Base-by-base conservation (phyloP, 1,284 basidiomycete species). In the Cystobasidium sp. region DNA sequence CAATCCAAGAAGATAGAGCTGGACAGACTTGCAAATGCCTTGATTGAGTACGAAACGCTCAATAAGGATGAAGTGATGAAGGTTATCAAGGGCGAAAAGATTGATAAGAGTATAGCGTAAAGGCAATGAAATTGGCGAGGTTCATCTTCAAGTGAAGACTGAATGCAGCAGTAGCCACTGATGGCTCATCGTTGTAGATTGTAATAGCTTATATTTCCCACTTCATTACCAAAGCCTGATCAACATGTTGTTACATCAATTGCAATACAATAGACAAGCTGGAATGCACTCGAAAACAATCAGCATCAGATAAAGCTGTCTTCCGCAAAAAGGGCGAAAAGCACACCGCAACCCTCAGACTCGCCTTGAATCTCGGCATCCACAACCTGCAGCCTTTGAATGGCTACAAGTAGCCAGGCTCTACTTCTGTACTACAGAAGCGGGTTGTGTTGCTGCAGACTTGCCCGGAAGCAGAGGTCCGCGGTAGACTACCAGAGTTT, bases 21-120 rank as follows among this genome's bases (percentile, higher is more conserved):
- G 63, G 91, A 96, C 41, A 77, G 94, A 91, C 87, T 97, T 62
- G 94, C 94, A 3, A 86, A 87, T 70, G 94, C 95, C 5, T 85
- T 97, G 74, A 88, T 97, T 20, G 93, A 96, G 81, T 90, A 96
- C 83, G 94, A 97, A 85, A 97, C 94, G n/a, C 84, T 97, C 76
- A 89, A 89, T 77, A 86, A 88, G 52, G 89, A 91, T 22, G 93
- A 97, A 83, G 94, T 97, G 22, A 85, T 86, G 80, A 89, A 88
- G 83, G 78, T 79, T 7, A 72, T 79, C 43, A 73, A 74, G 47
- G 79, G 79, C 47, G 77, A 79, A 53, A 76, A 75, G 47, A 68
- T 80, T 22, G 73, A 76, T 20, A 75, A 67, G 64, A 47, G 58
- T 12, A 47, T 66, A 52, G 51, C 47, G 4, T 66, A 39, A 63